Evolutionary conservation across 768 basidiomycete genomes (phyloP), one percentile per base, ranked within the genome.

Genomic region (Mycena sanguinolenta): DNA sequence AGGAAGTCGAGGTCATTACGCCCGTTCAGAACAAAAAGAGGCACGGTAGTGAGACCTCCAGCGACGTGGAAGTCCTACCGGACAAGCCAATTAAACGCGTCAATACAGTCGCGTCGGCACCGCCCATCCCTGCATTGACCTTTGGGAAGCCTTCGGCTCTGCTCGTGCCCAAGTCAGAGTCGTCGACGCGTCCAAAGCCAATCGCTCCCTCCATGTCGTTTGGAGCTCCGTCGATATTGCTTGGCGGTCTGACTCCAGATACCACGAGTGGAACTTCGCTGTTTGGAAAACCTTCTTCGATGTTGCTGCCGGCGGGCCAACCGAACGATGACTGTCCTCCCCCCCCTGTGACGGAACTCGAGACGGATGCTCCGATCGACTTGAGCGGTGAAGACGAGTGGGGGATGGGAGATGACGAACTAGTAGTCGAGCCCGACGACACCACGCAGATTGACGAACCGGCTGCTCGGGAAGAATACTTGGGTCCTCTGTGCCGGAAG

Each of bases 371-470:
- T 5, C 10, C 4, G 6, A 34, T 34, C 6, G 32, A 80, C 58
- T 58, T 59, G 19, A 79, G 79, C 64, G 49, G 76, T 27, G 83
- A 82, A 21, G 86, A 86, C 36, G 89, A 90, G 10, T 95, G 94
- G 93, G 88, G 83, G 50, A 89, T 83, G 74, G 92, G 89, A 14
- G 94, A 95, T 73, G 95, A 95, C 72, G 95, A 92, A 77, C 78
- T 85, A 9, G 79, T 78, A 66, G 36, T 27, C 25, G 55, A 81
- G 17, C 75, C 72, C 25, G 79, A 78, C 19, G 72, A 75, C 49
- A 4, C 42, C 2, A 50, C 50, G 6, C 39, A 53, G 44, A 58
- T 71, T 75, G 73, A 76, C 73, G 62, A 79, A 73, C 52, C 65
- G 78, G 64, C 73, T 61, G 61, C 60, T 75, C 23, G 34, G 2